A percentile compares a stretch with the other conserved stretches of the same genome.
Evolutionary conservation across 306 rosid genomes (phyloP).

Genomic region (Acacia melanoxylon): DNA sequence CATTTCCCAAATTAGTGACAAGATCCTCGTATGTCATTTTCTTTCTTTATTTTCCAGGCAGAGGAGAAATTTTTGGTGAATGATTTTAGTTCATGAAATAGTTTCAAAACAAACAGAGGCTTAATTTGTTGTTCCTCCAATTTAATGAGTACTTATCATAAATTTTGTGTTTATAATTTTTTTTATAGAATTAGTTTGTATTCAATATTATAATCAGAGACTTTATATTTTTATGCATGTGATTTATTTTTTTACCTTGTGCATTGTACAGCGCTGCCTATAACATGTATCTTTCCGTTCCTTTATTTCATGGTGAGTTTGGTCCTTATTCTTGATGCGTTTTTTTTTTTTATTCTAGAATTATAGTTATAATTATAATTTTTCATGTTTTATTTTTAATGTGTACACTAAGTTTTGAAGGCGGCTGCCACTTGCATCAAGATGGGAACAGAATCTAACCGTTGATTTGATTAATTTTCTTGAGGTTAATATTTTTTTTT

Average conservation of each 20-base stretch:
- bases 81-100: background rate
- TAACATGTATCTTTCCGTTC: conserved; percentile 50
- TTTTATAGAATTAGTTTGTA: background rate
- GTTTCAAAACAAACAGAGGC: background rate
- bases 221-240: background rate
- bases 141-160: background rate
- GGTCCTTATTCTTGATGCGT: background rate
- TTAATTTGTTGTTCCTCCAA: background rate
- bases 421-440: background rate
- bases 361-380: background rate
- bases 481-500: background rate
- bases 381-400: background rate
- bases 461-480: background rate
- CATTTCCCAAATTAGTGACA: too few relatives aligned
- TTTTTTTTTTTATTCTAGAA: background rate
- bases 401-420: background rate
- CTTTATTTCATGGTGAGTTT: conserved; percentile 57
- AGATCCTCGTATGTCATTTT: background rate
- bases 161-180: background rate
- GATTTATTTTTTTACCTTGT: background rate
- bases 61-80: background rate
- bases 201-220: too few relatives aligned
- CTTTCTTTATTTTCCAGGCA: background rate
- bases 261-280: conserved; percentile 41
- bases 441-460: background rate